Evolutionary conservation across 1,284 basidiomycete genomes (phyloP), one percentile per base, ranked within the genome.

Genomic region (Cutaneotrichosporon cyanovorans): DNA sequence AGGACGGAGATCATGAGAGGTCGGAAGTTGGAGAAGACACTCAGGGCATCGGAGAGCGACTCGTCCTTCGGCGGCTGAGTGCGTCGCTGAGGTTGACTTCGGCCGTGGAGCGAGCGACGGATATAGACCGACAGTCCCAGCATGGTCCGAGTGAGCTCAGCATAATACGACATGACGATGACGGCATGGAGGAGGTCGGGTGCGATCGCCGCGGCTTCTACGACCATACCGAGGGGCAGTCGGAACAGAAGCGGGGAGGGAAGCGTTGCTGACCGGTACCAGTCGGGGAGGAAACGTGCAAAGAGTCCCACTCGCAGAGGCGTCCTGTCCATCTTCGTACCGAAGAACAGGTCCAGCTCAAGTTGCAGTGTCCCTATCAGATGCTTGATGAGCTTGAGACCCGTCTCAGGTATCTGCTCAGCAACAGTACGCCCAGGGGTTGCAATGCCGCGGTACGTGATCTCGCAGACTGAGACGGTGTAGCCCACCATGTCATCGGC

Each of bases 401-500:
- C 84, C 1, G 84, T 76, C 42, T 92, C 88, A 5, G 85, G 82
- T 30, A 93, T 63, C 43, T 79, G 78, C 58, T 91, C 84, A 2
- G 81, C 82, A 40, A 88, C 75, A 12, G 76, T 79, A 9, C 33
- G 28, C 5, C 53, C 54, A 0, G 50, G 61, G 1, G 58, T 51
- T 7, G 77, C 78, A 8, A 77, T 69, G 2, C 88, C 89, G 25
- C 91, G 78, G 45, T 84, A 80, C 0, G 85, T 79, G 19, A 87
- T 79, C 70, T 96, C 92, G 45, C 87, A 78, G n/a, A 80, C 76
- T 2, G 83, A 75, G 37, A 96, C 78, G 0, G 89, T 91, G 65
- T 92, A 95, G 2, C 82, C 87, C n/a, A 93, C 75, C 28, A 95
- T 73, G 55, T 93, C 88, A 58, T 92, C 86, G 0, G 91, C 87